These are phyloP conservation scores for Medicago lupulina DNA, from an alignment of 306 rosid genomes.

Conservation along the genomic window DNA sequence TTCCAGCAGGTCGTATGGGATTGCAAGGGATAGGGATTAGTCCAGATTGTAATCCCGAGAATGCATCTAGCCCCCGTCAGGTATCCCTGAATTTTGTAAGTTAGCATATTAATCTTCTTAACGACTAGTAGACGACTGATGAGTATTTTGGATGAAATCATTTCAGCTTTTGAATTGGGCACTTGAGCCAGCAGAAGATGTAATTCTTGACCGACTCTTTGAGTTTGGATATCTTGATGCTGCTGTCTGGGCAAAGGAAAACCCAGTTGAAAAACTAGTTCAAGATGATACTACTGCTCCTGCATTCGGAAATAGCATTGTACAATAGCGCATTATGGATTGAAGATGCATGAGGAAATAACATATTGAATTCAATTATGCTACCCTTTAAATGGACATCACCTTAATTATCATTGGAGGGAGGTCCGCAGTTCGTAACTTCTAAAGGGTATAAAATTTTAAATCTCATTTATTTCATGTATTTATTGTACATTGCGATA, in stretches of 20 bases:
- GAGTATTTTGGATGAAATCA: conserved; percentile 28
- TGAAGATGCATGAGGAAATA: conserved; percentile 33
- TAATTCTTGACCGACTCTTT: conserved; percentile 75
- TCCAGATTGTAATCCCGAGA: conserved; percentile 61
- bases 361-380: conserved; percentile 36
- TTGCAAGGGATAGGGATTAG: conserved; percentile 62
- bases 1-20: conserved; percentile 80
- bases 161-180: conserved; percentile 63
- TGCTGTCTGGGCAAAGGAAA: conserved; percentile 80
- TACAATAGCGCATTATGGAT: conserved; percentile 36
- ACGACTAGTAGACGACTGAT: conserved; percentile 4
- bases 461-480: conserved; percentile 22
- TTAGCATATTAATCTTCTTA: conserved; percentile 20
- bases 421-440: conserved; percentile 17
- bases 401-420: not conserved
- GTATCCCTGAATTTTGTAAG: conserved; percentile 41
- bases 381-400: conserved; percentile 34
- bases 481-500: conserved; percentile 37
- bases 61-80: conserved; percentile 52
- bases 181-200: conserved; percentile 86
- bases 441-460: conserved; percentile 1
- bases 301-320: conserved; percentile 42
- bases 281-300: conserved; percentile 54
- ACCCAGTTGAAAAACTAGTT: conserved; percentile 69
- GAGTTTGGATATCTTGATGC: conserved; percentile 88